These are phyloP conservation scores for Croton laevigatus DNA, from an alignment of 441 rosid species.

Conservation along the genomic window DNA sequence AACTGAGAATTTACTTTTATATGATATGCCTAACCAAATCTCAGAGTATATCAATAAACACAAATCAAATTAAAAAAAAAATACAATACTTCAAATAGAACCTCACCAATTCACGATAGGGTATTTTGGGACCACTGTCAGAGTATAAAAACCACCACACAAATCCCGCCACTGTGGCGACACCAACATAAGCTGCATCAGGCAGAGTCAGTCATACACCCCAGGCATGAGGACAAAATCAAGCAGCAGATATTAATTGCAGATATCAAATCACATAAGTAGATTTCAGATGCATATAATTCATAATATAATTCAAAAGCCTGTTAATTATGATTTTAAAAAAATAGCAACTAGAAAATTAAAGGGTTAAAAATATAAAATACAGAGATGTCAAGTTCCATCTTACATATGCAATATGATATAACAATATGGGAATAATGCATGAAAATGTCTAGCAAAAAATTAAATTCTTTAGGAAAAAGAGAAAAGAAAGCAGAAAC, in stretches of 20 bases:
- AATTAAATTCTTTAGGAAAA: not conserved
- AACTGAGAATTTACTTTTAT: not conserved
- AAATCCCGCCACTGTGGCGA: constrained; percentile 98
- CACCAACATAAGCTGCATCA: constrained; percentile 92
- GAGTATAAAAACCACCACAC: constrained; percentile 97
- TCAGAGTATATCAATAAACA: constrained; percentile 3
- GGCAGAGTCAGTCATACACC: constrained; percentile 19
- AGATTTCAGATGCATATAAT: not conserved
- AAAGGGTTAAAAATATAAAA: not conserved
- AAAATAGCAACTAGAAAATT: not conserved
- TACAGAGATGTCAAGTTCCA: not conserved
- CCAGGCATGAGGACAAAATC: not conserved
- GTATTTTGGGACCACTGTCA: constrained; percentile 82
- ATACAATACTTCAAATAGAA: constrained; percentile 3
- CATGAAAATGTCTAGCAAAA: not conserved
- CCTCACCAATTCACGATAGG: constrained; percentile 83
- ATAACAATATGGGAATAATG: not conserved
- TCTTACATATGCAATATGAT: not conserved
- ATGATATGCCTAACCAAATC: not conserved
- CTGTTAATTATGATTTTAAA: too few relatives aligned
- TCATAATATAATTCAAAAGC: not conserved
- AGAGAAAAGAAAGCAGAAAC: not conserved
- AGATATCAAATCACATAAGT: not conserved
- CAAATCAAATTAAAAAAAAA: not conserved
- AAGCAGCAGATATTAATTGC: not conserved